Percentiles rank a stretch among this genome's conserved stretches.
Evolutionary conservation across 345 rosid species (phyloP).

Genomic region (Aurinia saxatilis): DNA sequence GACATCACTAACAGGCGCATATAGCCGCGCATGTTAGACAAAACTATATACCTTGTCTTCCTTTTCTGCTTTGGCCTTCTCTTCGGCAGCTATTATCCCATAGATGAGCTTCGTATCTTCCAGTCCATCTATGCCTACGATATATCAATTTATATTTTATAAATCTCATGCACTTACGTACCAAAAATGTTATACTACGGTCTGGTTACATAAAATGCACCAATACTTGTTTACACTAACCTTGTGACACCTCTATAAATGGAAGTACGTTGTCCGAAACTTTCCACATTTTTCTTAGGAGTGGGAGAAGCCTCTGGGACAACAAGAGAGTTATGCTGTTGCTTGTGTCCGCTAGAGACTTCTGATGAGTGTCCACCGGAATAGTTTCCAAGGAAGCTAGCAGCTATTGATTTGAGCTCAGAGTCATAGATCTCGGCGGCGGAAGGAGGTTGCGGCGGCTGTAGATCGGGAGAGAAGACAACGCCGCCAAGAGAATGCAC

Average conservation of each 20-base stretch:
- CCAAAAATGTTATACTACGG: not conserved
- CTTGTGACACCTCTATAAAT: conserved; percentile 87
- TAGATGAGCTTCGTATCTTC: conserved; percentile 91
- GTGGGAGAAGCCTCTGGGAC: conserved; percentile 25
- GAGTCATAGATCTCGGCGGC: conserved; percentile 48
- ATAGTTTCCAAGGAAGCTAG: conserved; percentile 64
- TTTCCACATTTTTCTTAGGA: conserved; percentile 52
- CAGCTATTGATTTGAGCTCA: conserved; percentile 71
- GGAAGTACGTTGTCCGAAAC: conserved; percentile 89
- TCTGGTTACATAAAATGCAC: not conserved
- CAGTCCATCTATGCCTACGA: conserved; percentile 83
- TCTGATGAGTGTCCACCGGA: conserved; percentile 24
- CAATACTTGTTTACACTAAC: conserved; percentile 21
- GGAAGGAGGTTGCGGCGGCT: conserved; percentile 19
- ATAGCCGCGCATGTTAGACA: conserved; percentile 20
- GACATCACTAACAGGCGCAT: conserved; percentile 7
- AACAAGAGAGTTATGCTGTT: conserved; percentile 19
- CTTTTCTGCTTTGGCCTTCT: conserved; percentile 90
- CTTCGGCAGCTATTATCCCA: conserved; percentile 95
- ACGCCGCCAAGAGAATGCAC: conserved; percentile 16
- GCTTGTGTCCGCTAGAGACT: conserved; percentile 16
- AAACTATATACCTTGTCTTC: conserved; percentile 66
- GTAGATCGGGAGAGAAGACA: conserved; percentile 29
- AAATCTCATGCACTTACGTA: not conserved
- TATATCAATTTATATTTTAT: not conserved